Evolutionary conservation across 495 filamentous ascomycete genomes (phyloP).

Genomic region (Penicillium taxi): DNA sequence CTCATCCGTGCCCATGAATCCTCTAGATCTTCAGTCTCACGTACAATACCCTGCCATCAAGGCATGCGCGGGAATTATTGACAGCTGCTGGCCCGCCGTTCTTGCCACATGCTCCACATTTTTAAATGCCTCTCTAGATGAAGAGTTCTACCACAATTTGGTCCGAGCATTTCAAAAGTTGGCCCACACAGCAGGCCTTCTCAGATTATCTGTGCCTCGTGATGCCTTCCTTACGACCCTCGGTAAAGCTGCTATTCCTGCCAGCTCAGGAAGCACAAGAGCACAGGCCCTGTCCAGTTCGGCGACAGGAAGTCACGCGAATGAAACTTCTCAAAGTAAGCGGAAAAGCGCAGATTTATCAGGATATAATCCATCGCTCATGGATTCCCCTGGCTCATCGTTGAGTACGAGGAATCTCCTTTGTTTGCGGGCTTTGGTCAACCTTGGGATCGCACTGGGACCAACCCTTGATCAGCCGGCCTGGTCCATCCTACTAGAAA

Average conservation of each 20-base stretch:
- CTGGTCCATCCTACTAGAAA: slow-evolving; percentile 87
- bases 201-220: slow-evolving; percentile 74
- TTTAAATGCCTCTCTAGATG: slow-evolving; percentile 80
- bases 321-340: slow-evolving; percentile 32
- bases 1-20: slow-evolving; percentile 68
- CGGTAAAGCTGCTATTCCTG: slow-evolving; percentile 83
- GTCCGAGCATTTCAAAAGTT: slow-evolving; percentile 95
- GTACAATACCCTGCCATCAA: slow-evolving; percentile 61
- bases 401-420: slow-evolving; percentile 84
- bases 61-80: slow-evolving; percentile 71
- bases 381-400: slow-evolving; percentile 31
- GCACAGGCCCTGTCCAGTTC: slow-evolving; percentile 14
- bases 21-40: slow-evolving; percentile 62
- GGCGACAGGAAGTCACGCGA: slow-evolving; percentile 14
- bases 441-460: slow-evolving; percentile 89
- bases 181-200: slow-evolving; percentile 84
- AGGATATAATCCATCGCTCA: slow-evolving; percentile 10
- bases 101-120: slow-evolving; percentile 93
- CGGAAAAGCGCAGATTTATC: slow-evolving; percentile 23
- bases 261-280: slow-evolving; percentile 49
- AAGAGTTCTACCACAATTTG: slow-evolving; percentile 87
- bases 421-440: slow-evolving; percentile 81
- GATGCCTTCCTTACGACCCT: slow-evolving; percentile 94
- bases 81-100: slow-evolving; percentile 91
- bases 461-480: slow-evolving; percentile 69